Evolutionary conservation across 2,329 filamentous ascomycete species (phyloP).

Genomic region (Diaporthe batatas): DNA sequence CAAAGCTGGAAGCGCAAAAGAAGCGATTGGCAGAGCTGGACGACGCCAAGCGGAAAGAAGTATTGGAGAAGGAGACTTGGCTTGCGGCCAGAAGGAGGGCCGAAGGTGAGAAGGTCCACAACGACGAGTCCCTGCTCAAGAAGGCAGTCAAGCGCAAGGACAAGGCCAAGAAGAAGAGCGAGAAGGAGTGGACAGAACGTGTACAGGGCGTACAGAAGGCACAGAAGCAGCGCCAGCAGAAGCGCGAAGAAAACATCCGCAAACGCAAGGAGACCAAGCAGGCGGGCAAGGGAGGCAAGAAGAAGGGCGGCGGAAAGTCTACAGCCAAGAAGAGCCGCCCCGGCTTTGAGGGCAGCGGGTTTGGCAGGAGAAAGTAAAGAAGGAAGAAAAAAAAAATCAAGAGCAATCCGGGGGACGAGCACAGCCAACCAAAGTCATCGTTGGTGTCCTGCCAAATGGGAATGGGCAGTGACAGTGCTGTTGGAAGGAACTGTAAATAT

Average conservation of each 20-base stretch:
- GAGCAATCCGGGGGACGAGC: background rate
- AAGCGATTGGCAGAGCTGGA: slow-evolving; percentile 82
- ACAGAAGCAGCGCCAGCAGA: slow-evolving; percentile 84
- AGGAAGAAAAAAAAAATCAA: background rate
- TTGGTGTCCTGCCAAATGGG: background rate
- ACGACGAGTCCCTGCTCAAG: slow-evolving; percentile 89
- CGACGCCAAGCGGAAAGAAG: slow-evolving; percentile 83
- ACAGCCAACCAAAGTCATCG: background rate
- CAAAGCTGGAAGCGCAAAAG: slow-evolving; percentile 88
- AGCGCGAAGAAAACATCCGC: slow-evolving; percentile 82
- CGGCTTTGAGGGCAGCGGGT: slow-evolving; percentile 76
- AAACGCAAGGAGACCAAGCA: slow-evolving; percentile 81
- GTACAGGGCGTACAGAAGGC: slow-evolving; percentile 79
- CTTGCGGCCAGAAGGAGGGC: slow-evolving; percentile 89
- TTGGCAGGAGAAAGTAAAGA: slow-evolving; percentile 63
- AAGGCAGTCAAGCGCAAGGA: slow-evolving; percentile 97
- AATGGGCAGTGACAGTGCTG: background rate
- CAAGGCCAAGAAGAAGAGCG: slow-evolving; percentile 88
- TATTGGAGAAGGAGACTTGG: slow-evolving; percentile 96
- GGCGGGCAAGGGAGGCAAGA: slow-evolving; percentile 69
- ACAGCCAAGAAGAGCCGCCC: slow-evolving; percentile 69
- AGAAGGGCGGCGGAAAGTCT: slow-evolving; percentile 64
- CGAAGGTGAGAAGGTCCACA: slow-evolving; percentile 89
- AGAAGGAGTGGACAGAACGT: slow-evolving; percentile 86
- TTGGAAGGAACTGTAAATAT: slow-evolving; percentile 28